Evolutionary conservation across 441 rosid genomes (phyloP).

Genomic region (Codiaeum variegatum): DNA sequence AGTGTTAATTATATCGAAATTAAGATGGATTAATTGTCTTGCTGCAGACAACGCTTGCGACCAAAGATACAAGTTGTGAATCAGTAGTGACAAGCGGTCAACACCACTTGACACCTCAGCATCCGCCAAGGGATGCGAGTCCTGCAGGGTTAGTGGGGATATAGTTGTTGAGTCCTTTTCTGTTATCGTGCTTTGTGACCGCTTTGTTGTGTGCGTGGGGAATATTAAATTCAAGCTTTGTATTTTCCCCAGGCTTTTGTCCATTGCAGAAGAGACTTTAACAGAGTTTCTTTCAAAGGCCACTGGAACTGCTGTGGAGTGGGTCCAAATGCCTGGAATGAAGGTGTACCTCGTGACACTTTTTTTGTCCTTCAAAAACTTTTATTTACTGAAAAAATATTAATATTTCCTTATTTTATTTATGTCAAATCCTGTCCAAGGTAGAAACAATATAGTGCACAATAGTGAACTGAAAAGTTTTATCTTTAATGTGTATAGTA

Average conservation of each 20-base stretch:
- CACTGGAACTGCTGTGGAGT: conserved; percentile 99
- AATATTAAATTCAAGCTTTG: conserved; percentile 26
- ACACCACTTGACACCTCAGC: conserved; percentile 90
- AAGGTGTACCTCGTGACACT: conserved; percentile 63
- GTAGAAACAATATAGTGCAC: not conserved
- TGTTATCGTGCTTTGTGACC: conserved; percentile 28
- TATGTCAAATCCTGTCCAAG: not conserved
- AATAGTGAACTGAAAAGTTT: not conserved
- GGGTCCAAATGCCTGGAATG: conserved; percentile 99
- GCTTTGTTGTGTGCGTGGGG: conserved; percentile 18
- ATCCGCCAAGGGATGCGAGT: conserved; percentile 98
- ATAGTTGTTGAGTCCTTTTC: conserved; percentile 44
- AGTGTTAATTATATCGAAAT: conserved; percentile 11
- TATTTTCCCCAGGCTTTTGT: conserved; percentile 78
- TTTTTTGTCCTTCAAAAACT: not conserved
- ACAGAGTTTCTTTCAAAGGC: conserved; percentile 99
- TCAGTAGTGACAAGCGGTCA: conserved; percentile 96
- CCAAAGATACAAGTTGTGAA: conserved; percentile 97
- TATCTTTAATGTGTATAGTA: not conserved
- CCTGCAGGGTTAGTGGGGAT: conserved; percentile 95
- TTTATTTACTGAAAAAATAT: not conserved
- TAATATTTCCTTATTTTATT: not conserved
- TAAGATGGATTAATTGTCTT: conserved; percentile 25
- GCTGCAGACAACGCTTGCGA: conserved; percentile 77
- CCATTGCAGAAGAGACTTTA: conserved; percentile 99